Evolutionary conservation across 495 filamentous ascomycete genomes (phyloP).

Genomic region (Hypoxylon subgilvum): DNA sequence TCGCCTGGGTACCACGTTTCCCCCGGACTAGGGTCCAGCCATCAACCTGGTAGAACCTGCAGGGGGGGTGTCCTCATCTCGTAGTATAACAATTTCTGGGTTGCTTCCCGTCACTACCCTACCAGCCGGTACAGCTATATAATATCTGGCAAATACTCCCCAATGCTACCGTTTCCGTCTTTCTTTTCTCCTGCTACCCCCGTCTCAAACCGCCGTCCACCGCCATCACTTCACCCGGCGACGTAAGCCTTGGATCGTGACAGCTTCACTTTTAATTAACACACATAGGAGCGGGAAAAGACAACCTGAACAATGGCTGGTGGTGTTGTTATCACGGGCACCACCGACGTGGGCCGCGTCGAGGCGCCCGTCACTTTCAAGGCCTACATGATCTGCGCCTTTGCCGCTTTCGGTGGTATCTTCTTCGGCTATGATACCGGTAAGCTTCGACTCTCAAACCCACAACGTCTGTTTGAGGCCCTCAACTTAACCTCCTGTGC

Average conservation of each 20-base stretch:
- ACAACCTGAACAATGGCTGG: slow-evolving; percentile 44
- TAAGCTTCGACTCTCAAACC: slow-evolving; percentile 44
- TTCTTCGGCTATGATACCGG: slow-evolving; percentile 65
- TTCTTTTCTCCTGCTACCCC: slow-evolving; percentile 26
- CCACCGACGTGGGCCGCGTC: slow-evolving; percentile 44
- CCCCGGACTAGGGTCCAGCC: slow-evolving; percentile 20
- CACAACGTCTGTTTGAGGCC: slow-evolving; percentile 38
- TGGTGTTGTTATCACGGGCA: slow-evolving; percentile 44
- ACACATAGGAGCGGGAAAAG: slow-evolving; percentile 24
- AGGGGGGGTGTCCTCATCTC: slow-evolving; percentile 28
- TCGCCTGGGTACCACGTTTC: slow-evolving; percentile 31
- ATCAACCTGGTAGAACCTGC: slow-evolving; percentile 16
- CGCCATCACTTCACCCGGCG: slow-evolving; percentile 20
- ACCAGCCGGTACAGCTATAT: slow-evolving; percentile 29
- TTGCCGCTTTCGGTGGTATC: slow-evolving; percentile 67
- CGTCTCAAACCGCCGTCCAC: slow-evolving; percentile 21
- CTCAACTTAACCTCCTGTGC: slow-evolving; percentile 70
- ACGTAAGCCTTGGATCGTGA: slow-evolving; percentile 26
- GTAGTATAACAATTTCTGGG: slow-evolving; percentile 16
- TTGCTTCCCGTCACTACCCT: slow-evolving; percentile 30
- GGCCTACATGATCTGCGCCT: slow-evolving; percentile 66
- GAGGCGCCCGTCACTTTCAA: slow-evolving; percentile 69
- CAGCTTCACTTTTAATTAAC: slow-evolving; percentile 23
- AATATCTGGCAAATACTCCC: slow-evolving; percentile 34
- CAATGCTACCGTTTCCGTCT: slow-evolving; percentile 26